Percentiles rank a stretch among this genome's conserved stretches.
These are phyloP conservation scores for Kwoniella dendrophila DNA, from an alignment of 768 basidiomycete genomes.

Conservation along the genomic window DNA sequence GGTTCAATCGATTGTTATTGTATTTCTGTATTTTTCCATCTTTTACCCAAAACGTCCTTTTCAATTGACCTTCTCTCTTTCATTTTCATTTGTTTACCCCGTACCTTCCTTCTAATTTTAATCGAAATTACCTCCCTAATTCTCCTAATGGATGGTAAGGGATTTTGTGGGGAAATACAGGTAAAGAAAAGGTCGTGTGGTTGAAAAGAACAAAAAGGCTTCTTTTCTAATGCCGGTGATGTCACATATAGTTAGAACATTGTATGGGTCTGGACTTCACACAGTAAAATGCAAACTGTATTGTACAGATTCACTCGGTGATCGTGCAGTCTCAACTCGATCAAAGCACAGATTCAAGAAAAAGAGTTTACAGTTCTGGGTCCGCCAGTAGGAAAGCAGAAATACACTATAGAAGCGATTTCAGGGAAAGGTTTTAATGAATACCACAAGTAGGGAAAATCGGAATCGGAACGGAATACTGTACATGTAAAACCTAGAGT, in stretches of 20 bases:
- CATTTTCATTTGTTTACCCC: conserved; percentile 1
- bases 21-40: no score
- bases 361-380: no score
- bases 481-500: no score
- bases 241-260: background rate
- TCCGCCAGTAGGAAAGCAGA: background rate
- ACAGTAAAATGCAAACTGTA: no score
- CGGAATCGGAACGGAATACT: background rate
- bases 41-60: conserved; percentile 1
- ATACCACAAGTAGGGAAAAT: background rate
- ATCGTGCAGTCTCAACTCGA: no score
- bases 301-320: no score
- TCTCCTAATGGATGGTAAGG: background rate
- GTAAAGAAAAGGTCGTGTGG: background rate
- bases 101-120: background rate
- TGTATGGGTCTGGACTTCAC: background rate
- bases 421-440: background rate
- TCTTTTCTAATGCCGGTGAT: background rate
- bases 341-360: no score
- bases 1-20: no score
- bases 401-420: background rate
- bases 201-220: background rate
- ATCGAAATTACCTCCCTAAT: background rate
- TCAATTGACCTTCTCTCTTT: no score
- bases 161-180: background rate